Percentiles rank a stretch among this genome's conserved stretches.
Evolutionary conservation across 2,329 filamentous ascomycete species (phyloP).

Genomic region (Pyrenophora teres): DNA sequence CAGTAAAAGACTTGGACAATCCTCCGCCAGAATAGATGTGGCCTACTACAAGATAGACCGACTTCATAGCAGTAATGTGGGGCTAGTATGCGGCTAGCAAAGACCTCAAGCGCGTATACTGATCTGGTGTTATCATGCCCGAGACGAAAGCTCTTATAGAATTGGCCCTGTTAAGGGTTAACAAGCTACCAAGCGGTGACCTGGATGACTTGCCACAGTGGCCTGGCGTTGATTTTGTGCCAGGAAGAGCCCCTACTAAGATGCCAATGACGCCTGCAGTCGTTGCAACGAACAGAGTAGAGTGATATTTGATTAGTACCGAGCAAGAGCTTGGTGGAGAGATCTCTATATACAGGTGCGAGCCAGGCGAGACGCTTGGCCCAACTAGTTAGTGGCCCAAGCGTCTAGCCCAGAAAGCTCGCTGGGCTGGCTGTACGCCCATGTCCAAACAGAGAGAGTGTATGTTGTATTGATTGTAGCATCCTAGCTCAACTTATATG

Average conservation of each 20-base stretch:
- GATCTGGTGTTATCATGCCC: background rate
- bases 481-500: too few species aligned
- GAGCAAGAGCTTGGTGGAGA: too few species aligned
- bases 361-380: too few species aligned
- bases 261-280: conserved; percentile 1
- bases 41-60: conserved; percentile 11
- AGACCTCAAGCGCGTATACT: conserved; percentile 11
- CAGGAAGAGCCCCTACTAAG: conserved; percentile 1
- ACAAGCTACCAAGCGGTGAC: conserved; percentile 1
- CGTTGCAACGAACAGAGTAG: too few species aligned
- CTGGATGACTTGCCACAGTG: conserved; percentile 4
- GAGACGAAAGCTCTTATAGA: conserved; percentile 8
- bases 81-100: conserved; percentile 5
- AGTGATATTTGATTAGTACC: too few species aligned
- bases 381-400: too few species aligned
- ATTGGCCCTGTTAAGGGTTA: conserved; percentile 5
- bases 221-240: conserved; percentile 10
- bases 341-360: too few species aligned
- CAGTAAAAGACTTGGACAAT: too few species aligned
- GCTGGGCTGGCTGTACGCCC: too few species aligned
- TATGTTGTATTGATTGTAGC: too few species aligned
- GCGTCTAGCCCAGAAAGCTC: too few species aligned
- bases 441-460: too few species aligned
- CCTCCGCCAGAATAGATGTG: conserved; percentile 1
- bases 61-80: conserved; percentile 8